Conservation (phyloP, 805 yeast species). For the Metschnikowia gruessii region DNA sequence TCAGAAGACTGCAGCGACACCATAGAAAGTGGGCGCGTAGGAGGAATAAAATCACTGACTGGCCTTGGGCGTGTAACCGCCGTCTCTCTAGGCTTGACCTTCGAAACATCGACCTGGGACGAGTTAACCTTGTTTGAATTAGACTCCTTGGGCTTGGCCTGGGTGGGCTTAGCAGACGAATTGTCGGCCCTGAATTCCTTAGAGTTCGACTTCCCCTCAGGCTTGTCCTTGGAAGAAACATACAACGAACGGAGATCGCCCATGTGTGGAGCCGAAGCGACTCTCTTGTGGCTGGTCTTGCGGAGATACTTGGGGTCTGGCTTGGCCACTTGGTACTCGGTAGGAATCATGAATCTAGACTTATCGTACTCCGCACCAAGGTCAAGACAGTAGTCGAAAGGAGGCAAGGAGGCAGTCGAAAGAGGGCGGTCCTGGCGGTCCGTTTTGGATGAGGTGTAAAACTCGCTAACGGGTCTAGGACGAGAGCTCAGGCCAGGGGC, state of each 20-base stretch:
- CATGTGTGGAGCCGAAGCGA: background rate
- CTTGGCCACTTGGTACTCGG: slow-evolving; percentile 2
- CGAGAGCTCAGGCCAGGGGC: background rate
- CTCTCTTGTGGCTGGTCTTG: background rate
- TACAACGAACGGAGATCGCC: background rate
- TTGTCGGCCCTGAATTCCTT: too few species aligned
- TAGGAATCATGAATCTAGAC: slow-evolving; percentile 21
- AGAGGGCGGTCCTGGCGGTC: background rate
- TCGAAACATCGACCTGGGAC: too few species aligned
- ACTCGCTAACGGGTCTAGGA: too few species aligned
- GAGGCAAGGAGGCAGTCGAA: background rate
- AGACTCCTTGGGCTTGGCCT: too few species aligned
- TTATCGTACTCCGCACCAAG: slow-evolving; percentile 20
- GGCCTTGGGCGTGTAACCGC: too few species aligned
- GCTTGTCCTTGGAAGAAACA: background rate
- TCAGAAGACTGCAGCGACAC: slow-evolving; percentile 1
- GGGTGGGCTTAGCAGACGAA: too few species aligned
- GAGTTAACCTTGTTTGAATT: too few species aligned
- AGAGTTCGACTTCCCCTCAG: too few species aligned
- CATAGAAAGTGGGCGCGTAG: background rate
- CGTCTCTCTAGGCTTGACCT: too few species aligned
- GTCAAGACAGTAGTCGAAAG: slow-evolving; percentile 16
- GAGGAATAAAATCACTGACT: too few species aligned
- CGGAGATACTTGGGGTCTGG: background rate
- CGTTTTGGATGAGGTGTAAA: too few species aligned